Conservation (phyloP, 2,329 filamentous ascomycete genomes). For the Pseudocercospora vitis region DNA sequence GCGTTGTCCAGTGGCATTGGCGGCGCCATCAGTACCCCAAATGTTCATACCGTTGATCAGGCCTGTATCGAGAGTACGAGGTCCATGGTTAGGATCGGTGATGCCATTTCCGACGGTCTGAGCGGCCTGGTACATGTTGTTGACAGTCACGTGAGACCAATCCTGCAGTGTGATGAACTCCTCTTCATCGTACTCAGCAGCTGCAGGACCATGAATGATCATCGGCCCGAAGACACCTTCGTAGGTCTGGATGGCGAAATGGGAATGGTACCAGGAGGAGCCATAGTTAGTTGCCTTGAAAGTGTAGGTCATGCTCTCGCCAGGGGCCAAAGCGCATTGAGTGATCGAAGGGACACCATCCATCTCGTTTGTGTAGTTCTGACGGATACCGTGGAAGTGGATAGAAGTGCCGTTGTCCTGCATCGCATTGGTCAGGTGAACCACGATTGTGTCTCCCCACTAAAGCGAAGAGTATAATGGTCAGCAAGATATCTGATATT, state of each 20-base stretch:
- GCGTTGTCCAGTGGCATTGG: slow-evolving; percentile 25
- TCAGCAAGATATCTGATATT: no score
- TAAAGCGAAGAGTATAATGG: no score
- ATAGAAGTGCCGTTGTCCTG: slow-evolving; percentile 47
- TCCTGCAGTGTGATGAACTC: slow-evolving; percentile 41
- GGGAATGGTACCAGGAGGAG: slow-evolving; percentile 42
- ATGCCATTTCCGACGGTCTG: slow-evolving; percentile 7
- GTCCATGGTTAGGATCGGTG: slow-evolving; percentile 28
- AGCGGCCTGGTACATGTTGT: slow-evolving; percentile 36
- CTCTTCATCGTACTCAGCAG: slow-evolving; percentile 43
- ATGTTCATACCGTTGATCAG: slow-evolving; percentile 49
- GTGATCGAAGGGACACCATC: slow-evolving; percentile 51
- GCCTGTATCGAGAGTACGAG: slow-evolving; percentile 44
- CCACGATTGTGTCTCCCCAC: slow-evolving; percentile 44
- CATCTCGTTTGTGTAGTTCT: slow-evolving; percentile 53
- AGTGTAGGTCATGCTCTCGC: slow-evolving; percentile 36
- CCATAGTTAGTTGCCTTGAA: slow-evolving; percentile 44
- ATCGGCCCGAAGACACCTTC: slow-evolving; percentile 44
- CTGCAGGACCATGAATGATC: slow-evolving; percentile 44
- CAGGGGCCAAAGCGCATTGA: slow-evolving; percentile 44
- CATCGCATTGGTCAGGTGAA: slow-evolving; percentile 33
- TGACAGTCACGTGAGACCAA: slow-evolving; percentile 42
- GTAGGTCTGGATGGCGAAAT: slow-evolving; percentile 44
- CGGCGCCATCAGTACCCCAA: slow-evolving; percentile 30
- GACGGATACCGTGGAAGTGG: slow-evolving; percentile 52